Evolutionary conservation across 208 protist genomes (phyloP).

Genomic region (Leishmania tropica): DNA sequence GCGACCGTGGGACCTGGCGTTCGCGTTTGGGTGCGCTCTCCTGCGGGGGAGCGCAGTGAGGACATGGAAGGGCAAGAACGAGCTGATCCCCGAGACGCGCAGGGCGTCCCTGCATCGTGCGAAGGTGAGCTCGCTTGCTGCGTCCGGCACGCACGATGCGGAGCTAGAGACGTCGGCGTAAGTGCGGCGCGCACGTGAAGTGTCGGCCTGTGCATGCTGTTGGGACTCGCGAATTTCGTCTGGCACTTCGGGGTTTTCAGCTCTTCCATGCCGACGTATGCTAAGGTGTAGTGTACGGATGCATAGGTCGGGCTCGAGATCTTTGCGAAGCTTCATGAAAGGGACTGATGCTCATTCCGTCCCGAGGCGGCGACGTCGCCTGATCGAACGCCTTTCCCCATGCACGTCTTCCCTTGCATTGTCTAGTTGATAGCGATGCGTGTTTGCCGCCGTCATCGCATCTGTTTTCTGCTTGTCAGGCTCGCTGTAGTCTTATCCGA

Average conservation of each 20-base stretch:
- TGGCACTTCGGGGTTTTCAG: background rate
- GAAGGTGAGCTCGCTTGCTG: constrained; percentile 73
- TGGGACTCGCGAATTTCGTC: background rate
- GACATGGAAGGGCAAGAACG: constrained; percentile 92
- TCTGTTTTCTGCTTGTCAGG: background rate
- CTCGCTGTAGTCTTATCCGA: background rate
- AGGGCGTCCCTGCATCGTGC: constrained; percentile 73
- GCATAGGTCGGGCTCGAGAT: background rate
- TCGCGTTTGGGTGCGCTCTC: constrained; percentile 83
- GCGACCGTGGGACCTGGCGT: constrained; percentile 93
- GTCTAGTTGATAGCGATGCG: background rate
- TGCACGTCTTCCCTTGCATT: background rate
- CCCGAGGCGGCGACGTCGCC: background rate
- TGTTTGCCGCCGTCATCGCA: background rate
- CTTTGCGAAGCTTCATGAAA: background rate
- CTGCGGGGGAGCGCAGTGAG: constrained; percentile 63
- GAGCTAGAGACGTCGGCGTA: constrained; percentile 59
- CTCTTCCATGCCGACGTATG: background rate
- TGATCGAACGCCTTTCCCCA: background rate
- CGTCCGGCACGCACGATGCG: constrained; percentile 57
- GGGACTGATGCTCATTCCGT: background rate
- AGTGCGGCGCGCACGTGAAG: constrained; percentile 27
- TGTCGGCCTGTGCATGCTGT: background rate
- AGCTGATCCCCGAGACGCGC: constrained; percentile 36
- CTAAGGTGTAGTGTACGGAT: background rate